Base-by-base conservation (phyloP, 768 basidiomycete species). In the Suillus decipiens region DNA sequence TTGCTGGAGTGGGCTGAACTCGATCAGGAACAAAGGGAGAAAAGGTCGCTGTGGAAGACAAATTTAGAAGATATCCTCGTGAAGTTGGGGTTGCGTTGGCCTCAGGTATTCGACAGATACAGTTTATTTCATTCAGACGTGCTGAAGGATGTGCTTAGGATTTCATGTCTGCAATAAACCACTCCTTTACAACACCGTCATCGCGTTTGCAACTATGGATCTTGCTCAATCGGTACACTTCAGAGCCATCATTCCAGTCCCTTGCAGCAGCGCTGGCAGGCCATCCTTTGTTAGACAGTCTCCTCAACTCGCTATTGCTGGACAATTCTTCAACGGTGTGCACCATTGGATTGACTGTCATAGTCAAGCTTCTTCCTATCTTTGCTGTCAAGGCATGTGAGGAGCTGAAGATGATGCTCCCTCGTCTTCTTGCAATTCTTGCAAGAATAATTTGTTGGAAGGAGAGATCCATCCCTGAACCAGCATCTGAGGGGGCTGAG, bases 41-140 rank as follows among this genome's bases (percentile, higher is more conserved):
- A 80, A 69, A 80, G 82, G 66, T 78, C 81, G 15, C 78, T 82
- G 33, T 95, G 92, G 92, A 93, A 92, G 74, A 74, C 77, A 34
- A 95, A 92, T 71, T 77, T 95, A 64, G 90, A 93, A 71, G 88
- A 90, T 67, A 82, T 90, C 22, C 78, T 94, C 47, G 79, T 92
- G 45, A 82, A 78, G 59, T 89, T 85, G 70, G 91, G 87, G 54
- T 71, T 86, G 62, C 81, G 85, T 67, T 74, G 80, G 61, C 89
- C 90, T 28, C 75, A 86, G 77, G 92, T 92, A 71, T 57, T 59
- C 66, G 45, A 61, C 36, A 60, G 36, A 61, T 53, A n/a, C 36
- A 39, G 45, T 39, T 31, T 42, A 59, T 64, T n/a, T 64, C 61
- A 33, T 43, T 48, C 31, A 55, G 67, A 42, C 17, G 45, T 48